Evolutionary conservation across 2,329 filamentous ascomycete genomes (phyloP), one percentile per base, ranked within the genome.

Genomic region (Curvularia lunata): DNA sequence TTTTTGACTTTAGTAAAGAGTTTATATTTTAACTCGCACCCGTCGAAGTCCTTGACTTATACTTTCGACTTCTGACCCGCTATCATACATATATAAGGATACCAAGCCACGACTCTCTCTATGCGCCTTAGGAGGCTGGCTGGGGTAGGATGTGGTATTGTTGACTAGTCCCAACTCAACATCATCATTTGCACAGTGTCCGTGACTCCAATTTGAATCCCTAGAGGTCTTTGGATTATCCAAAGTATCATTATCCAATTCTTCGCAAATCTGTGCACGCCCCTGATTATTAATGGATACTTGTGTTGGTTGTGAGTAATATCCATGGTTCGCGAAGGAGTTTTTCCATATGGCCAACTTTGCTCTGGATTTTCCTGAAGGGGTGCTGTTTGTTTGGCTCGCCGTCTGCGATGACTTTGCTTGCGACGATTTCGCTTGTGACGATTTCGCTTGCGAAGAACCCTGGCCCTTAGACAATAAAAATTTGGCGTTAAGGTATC

Each of bases 401-500:
- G 40, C 40, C 19, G 40, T 42, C 40, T 42, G 40, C 40, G 40
- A 42, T 7, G 40, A 42, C 21, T 42, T 42, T 42, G 40, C 40
- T 42, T 42, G 40, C 13, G 40, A 42, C 5, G 40, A 42, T 5
- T 42, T 42, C 12, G 40, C 21, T 25, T 42, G 19, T 21, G 40
- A 42, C 12, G 40, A 42, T 25, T 42, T 42, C 13, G 40, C 21
- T 42, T 25, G 19, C 4, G 40, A 42, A 25, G 40, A 42, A 25
- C 10, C 40, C 4, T 25, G 21, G 21, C 7, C 10, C 40, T 42
- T 42, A 12, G 40, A 42, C 21, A 42, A 18, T 13, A 42, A 1
- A 25, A 21, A 42, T 42, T 42, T 42, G 21, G 25, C 40, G 19
- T 46, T 54, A 47, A 68, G 52, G 40, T 58, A 53, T 5, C 59